These are phyloP conservation scores for Mercurialis annua DNA, from an alignment of 345 rosid genomes.

Conservation along the genomic window DNA sequence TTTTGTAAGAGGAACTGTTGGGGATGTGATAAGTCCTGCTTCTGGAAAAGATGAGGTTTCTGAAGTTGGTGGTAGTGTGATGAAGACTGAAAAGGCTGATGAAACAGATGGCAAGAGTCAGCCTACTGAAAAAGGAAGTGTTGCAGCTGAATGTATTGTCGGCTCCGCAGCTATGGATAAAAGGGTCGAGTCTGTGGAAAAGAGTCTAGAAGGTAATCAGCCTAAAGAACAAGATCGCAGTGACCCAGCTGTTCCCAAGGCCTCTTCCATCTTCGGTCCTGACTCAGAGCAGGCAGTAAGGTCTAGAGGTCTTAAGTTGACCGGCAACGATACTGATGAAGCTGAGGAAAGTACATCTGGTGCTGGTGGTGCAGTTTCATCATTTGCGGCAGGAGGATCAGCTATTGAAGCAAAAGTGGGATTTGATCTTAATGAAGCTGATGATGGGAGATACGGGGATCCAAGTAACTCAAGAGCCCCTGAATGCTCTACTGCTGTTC, in stretches of 20 bases:
- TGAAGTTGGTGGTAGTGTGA: constrained; percentile 28
- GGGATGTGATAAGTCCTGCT: constrained; percentile 21
- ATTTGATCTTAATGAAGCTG: constrained; percentile 88
- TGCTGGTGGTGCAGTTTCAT: constrained; percentile 25
- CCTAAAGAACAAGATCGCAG: constrained; percentile 17
- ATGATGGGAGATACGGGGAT: constrained; percentile 50
- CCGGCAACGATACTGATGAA: constrained; percentile 39
- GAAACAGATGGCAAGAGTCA: constrained; percentile 20
- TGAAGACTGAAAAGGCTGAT: constrained; percentile 28
- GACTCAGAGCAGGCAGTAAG: constrained; percentile 29
- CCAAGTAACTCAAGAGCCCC: constrained; percentile 34
- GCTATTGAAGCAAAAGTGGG: constrained; percentile 55
- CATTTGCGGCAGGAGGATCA: constrained; percentile 28
- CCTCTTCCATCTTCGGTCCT: constrained; percentile 15
- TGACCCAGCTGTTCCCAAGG: constrained; percentile 16
- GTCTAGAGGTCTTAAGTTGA: constrained; percentile 33
- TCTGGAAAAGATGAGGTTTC: constrained; percentile 21
- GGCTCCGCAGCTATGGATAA: constrained; percentile 24
- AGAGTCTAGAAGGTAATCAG: constrained; percentile 24
- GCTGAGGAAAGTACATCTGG: constrained; percentile 41
- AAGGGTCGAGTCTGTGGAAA: constrained; percentile 36
- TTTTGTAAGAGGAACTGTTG: constrained; percentile 25
- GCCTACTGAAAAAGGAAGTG: constrained; percentile 24
- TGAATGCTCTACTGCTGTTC: constrained; percentile 36
- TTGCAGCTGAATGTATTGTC: constrained; percentile 26